phyloP scores from a whole-genome alignment of 805 yeast genomes.

The Kodamaea nitidulidarum region DNA sequence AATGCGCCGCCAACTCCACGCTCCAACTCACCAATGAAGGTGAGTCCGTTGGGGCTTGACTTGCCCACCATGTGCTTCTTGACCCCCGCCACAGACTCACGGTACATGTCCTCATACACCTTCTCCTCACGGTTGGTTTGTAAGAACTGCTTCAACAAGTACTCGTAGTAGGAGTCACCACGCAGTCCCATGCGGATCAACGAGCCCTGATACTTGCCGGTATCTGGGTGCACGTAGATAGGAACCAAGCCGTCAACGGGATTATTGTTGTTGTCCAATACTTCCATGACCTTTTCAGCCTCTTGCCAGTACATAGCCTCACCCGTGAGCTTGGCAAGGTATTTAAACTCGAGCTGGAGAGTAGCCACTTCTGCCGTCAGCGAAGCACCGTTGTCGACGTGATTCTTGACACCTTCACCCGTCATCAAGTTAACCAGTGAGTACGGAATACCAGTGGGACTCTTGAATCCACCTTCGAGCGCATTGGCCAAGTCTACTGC shows the following conservation, averaged over 20 bases:
- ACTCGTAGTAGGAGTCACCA: conserved; percentile 92
- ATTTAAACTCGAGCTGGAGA: conserved; percentile 81
- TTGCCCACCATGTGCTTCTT: conserved; percentile 58
- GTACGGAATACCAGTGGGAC: conserved; percentile 68
- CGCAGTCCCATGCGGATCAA: conserved; percentile 81
- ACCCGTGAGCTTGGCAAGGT: conserved; percentile 75
- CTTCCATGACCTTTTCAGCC: conserved; percentile 69
- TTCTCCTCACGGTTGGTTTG: conserved; percentile 63
- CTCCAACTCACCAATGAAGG: conserved; percentile 76
- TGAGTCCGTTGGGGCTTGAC: conserved; percentile 58
- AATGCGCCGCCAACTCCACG: conserved; percentile 58
- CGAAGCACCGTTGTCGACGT: conserved; percentile 70
- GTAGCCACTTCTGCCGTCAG: conserved; percentile 90
- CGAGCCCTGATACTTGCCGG: conserved; percentile 62
- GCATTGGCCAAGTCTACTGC: conserved; percentile 76
- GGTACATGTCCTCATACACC: conserved; percentile 69
- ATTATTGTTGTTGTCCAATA: conserved; percentile 55
- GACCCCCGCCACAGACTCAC: conserved; percentile 73
- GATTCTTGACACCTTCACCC: conserved; percentile 56
- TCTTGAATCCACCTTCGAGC: conserved; percentile 63
- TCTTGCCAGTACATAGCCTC: conserved; percentile 73
- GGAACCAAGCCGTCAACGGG: conserved; percentile 79
- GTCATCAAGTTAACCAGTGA: conserved; percentile 70
- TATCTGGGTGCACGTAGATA: conserved; percentile 68
- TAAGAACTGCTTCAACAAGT: conserved; percentile 77